These are phyloP conservation scores for Straminergon stramineum DNA, from an alignment of 225 moss, liverwort and hornwort genomes.

Conservation along the genomic window DNA sequence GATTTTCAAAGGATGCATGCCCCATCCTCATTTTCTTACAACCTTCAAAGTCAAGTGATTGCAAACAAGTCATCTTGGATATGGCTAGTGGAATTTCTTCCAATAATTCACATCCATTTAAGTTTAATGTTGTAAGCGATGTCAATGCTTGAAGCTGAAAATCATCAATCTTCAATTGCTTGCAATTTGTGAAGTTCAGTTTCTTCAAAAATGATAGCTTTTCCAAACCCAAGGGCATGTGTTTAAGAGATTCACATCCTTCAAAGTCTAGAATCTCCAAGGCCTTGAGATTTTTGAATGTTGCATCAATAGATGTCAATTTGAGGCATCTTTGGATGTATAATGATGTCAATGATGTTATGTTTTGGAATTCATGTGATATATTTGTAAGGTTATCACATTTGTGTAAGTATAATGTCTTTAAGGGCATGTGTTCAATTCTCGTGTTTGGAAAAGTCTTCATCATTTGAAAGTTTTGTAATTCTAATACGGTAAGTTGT, in stretches of 20 bases:
- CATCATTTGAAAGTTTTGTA: neutral
- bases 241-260: neutral
- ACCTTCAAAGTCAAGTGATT: too few relatives aligned
- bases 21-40: too few relatives aligned
- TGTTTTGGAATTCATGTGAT: neutral
- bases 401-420: neutral
- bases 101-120: too few relatives aligned
- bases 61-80: too few relatives aligned
- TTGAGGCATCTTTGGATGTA: neutral
- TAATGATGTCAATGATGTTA: neutral
- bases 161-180: neutral
- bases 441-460: neutral
- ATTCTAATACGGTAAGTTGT: neutral
- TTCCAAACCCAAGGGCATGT: neutral
- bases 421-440: neutral
- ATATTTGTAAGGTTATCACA: neutral
- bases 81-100: too few relatives aligned
- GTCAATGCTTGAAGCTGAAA: fast-evolving
- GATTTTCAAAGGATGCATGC: too few relatives aligned
- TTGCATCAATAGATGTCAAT: neutral
- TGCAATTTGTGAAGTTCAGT: neutral
- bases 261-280: neutral
- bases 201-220: neutral
- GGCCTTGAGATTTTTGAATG: neutral
- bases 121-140: fast-evolving